Evolutionary conservation across 2,329 filamentous ascomycete species (phyloP), one percentile per base, ranked within the genome.

Genomic region (Xylariaceae sp.): DNA sequence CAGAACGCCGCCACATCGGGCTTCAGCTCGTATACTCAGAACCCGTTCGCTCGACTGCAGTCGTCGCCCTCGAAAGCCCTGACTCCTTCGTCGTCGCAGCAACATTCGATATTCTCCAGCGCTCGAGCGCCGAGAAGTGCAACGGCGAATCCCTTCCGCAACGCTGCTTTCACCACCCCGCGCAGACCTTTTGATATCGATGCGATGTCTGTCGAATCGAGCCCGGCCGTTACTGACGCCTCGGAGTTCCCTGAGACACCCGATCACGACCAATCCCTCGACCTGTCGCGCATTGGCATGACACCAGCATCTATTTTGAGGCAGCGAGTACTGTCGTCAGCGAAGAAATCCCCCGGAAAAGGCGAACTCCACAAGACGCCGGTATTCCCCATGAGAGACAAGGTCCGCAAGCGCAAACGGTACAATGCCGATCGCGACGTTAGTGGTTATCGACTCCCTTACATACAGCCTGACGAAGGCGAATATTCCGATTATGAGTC

Each of bases 111-210:
- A 49, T 81, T 83, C 67, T 62, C 65, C 49, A 76, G 75, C 34
- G 76, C 79, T 4, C 72, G 76, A 50, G 62, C 79, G 3, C 70
- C 74, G 4, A 73, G 74, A 56, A 73, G 74, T 45, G 73, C 76
- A 51, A 73, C 76, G 0, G 81, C 79, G 0, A 75, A 82, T 11
- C 76, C 79, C 0, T 87, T 87, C 63, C 81, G 84, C 18, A 87
- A 87, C 64, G 82, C 84, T 0, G 80, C 84, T 2, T 88, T 88
- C 64, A 86, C 81, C 1, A 88, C 85, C 0, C 85, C 84, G 0
- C 80, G 85, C 53, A 82, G 80, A 59, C 78, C 81, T 0, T 76
- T 82, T 60, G 82, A 86, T 42, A 77, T 82, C 39, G 74, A 79
- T 13, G 68, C 76, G 2, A 73, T 82, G 53, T 79, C 80, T 34